Percentiles rank a stretch among this genome's conserved stretches.
phyloP scores from a whole-genome alignment of 495 filamentous ascomycete species.

The Penicillium desertorum region DNA sequence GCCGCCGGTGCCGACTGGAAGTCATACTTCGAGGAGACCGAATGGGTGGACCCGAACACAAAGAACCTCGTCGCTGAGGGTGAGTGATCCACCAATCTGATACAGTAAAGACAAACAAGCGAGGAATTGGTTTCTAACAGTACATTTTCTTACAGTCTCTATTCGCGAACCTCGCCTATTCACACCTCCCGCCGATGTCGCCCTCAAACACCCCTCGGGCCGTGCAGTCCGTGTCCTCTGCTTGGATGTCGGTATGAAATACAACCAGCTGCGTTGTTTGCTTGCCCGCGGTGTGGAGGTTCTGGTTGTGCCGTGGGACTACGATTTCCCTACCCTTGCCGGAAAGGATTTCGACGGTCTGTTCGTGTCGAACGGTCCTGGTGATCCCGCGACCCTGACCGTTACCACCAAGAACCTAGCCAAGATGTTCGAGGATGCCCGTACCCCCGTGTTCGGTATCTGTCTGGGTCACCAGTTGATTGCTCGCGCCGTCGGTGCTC shows the following conservation, averaged over 20 bases:
- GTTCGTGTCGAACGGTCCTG: conserved; percentile 96
- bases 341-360: conserved; percentile 89
- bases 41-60: conserved; percentile 88
- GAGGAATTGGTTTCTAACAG: conserved; percentile 4
- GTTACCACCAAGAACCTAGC: conserved; percentile 73
- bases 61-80: conserved; percentile 92
- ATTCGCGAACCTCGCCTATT: conserved; percentile 79
- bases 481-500: conserved; percentile 83
- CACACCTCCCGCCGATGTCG: conserved; percentile 61
- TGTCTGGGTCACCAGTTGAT: conserved; percentile 95
- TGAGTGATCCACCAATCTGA: conserved; percentile 48
- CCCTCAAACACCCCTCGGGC: conserved; percentile 82
- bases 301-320: conserved; percentile 91
- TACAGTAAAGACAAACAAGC: background rate
- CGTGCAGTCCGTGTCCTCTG: conserved; percentile 82
- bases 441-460: conserved; percentile 91
- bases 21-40: conserved; percentile 67
- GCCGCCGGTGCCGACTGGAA: conserved; percentile 56
- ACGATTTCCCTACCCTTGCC: conserved; percentile 74
- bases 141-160: conserved; percentile 62
- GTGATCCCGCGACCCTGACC: conserved; percentile 83
- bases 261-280: conserved; percentile 93
- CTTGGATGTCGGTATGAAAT: conserved; percentile 95
- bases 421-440: conserved; percentile 67
- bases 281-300: conserved; percentile 91